phyloP scores from a whole-genome alignment of 2,329 filamentous ascomycete species.

The Paecilomyces sp. region DNA sequence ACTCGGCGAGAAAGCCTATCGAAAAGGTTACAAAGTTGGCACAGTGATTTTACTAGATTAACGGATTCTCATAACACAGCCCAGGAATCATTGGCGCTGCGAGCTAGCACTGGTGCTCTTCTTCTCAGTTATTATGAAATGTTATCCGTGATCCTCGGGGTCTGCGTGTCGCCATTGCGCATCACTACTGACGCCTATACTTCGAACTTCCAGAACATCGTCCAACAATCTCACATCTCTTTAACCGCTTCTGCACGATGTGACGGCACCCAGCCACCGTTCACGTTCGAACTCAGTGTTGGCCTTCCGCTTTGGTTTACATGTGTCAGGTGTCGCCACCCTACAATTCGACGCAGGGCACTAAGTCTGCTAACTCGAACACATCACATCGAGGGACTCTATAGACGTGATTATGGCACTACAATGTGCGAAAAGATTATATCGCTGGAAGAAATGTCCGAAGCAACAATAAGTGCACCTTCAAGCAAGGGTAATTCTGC shows the following conservation, averaged over 20 bases:
- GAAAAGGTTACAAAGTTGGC: conserved; percentile 14
- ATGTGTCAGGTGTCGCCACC: conserved; percentile 24
- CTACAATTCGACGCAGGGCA: conserved; percentile 19
- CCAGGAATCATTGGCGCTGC: conserved; percentile 4
- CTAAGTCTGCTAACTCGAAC: conserved; percentile 18
- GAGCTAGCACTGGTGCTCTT: conserved; percentile 13
- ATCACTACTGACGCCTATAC: conserved; percentile 15
- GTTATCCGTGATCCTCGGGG: conserved; percentile 13
- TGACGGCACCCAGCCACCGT: conserved; percentile 20
- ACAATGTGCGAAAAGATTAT: conserved; percentile 18
- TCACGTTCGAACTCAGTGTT: conserved; percentile 25
- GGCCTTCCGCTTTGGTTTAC: conserved; percentile 25
- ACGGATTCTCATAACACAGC: conserved; percentile 3
- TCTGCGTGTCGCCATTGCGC: conserved; percentile 13
- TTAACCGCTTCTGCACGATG: conserved; percentile 9
- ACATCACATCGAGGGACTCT: conserved; percentile 21
- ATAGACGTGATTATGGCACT: conserved; percentile 10
- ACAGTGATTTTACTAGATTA: conserved; percentile 13
- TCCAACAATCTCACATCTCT: conserved; percentile 1
- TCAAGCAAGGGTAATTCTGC: neutral
- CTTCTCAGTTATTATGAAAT: conserved; percentile 18
- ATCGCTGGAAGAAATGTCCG: conserved; percentile 21
- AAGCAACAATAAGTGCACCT: conserved; percentile 2
- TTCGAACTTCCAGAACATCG: conserved; percentile 2
- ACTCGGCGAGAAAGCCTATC: conserved; percentile 9